Evolutionary conservation across 164 flowering plant species (phyloP), one percentile per base, ranked within the genome.

Genomic region (Umbellularia californica): DNA sequence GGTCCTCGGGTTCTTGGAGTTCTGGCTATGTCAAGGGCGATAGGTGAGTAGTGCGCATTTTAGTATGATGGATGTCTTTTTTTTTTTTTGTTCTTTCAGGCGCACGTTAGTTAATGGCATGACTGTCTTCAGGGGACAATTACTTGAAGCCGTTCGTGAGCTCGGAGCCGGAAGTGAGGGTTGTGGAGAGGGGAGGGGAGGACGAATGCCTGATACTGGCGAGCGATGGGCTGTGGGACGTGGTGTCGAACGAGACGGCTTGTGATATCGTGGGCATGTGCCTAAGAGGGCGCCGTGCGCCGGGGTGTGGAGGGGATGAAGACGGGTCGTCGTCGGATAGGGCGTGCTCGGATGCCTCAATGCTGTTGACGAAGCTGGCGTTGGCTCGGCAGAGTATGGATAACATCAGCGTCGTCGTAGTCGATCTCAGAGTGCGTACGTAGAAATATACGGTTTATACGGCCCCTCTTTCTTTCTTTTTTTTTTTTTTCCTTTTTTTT

Each of bases 11-110:
- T 93, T 1, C 87, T 89, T 28, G 98, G 97, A 11, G 90, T 92
- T 3, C 82, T 93, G 2, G 98, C 98, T 41, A 93, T 90, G 96
- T 93, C 98, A 6, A 83, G 97, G 70, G 97, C 97, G 20, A 91
- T 93, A 10, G 97, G 95, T 84, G 68, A 70, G 17, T 63, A 2
- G 20, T 62, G 50, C 11, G 30, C 47, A 9, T 24, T 30, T 11
- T 20, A 2, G 35, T 15, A 65, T 3, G 17, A n/a, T 24, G 24
- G 19, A 23, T 65, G 14, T 4, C 33, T 4, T 4, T 4, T 30
- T 4, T 28, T 28, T 2, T 27, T 2, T 27, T 27, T 0, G 30
- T 28, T 28, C 5, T 30, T 0, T 30, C 33, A 30, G 33, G 33
- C 33, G 33, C 3, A 30, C 33, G 0, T 30, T 30, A 30, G 33